Evolutionary conservation across 2,329 filamentous ascomycete genomes (phyloP).

Genomic region (Paecilomyces sp.): DNA sequence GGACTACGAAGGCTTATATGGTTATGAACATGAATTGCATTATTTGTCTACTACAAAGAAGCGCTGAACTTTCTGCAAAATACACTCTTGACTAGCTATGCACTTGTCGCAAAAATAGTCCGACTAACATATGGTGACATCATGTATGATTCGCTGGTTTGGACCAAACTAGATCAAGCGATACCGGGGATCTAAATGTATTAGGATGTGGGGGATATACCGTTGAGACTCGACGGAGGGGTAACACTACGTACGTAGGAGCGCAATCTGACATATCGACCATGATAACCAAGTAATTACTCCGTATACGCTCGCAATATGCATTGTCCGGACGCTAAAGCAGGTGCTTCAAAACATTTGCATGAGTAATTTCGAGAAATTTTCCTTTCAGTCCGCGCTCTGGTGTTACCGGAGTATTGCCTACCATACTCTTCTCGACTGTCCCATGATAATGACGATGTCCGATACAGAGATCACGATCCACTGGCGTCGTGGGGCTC

Average conservation of each 20-base stretch:
- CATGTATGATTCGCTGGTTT: not conserved
- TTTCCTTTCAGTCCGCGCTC: too few species aligned
- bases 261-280: not conserved
- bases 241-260: too few species aligned
- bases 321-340: too few species aligned
- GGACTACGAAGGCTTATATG: not conserved
- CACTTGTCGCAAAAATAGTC: too few species aligned
- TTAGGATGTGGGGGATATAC: not conserved
- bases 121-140: not conserved
- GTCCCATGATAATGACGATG: constrained; percentile 3
- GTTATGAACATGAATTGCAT: not conserved
- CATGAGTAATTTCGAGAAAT: too few species aligned
- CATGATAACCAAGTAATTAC: too few species aligned
- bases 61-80: too few species aligned
- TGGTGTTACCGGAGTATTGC: too few species aligned
- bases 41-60: not conserved
- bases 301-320: too few species aligned
- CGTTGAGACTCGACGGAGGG: not conserved
- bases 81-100: too few species aligned
- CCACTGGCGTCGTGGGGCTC: not conserved
- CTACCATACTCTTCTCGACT: not conserved
- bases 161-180: not conserved
- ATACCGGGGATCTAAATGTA: not conserved
- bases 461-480: not conserved
- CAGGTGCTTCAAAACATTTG: too few species aligned